These are phyloP conservation scores for Phytopythium vexans DNA, from an alignment of 352 stramenopile genomes.

Conservation along the genomic window DNA sequence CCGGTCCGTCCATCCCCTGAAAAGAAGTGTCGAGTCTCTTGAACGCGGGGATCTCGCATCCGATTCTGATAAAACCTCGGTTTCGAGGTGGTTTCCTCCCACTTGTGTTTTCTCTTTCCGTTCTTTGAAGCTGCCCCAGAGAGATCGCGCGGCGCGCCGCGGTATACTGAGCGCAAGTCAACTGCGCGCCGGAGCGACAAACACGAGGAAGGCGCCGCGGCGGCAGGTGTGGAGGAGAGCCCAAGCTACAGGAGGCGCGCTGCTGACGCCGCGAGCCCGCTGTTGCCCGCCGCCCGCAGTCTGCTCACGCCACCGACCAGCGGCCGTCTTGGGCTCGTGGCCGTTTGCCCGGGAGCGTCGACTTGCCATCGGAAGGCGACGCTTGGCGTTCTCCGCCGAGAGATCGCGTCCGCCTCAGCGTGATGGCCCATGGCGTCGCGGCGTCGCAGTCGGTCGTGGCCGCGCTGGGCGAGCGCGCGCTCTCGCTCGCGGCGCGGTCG, in stretches of 20 bases:
- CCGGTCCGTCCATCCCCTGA: background rate
- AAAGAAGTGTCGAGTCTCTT: background rate
- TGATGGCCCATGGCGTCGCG: conserved; percentile 21
- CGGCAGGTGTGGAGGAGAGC: too few relatives aligned
- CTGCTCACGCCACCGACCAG: too few relatives aligned
- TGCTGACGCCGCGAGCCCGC: too few relatives aligned
- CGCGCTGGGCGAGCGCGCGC: conserved; percentile 39
- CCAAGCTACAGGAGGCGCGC: too few relatives aligned
- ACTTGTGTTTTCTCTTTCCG: background rate
- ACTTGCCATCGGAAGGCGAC: too few relatives aligned
- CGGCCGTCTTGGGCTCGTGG: too few relatives aligned
- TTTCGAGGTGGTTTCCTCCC: background rate
- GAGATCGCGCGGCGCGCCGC: conserved; percentile 16
- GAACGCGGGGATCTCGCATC: too few relatives aligned
- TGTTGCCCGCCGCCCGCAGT: too few relatives aligned
- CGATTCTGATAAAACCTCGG: conserved; percentile 1
- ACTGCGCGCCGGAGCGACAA: conserved; percentile 1
- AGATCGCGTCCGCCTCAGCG: conserved; percentile 9
- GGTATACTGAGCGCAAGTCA: conserved; percentile 18
- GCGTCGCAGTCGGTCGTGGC: conserved; percentile 20
- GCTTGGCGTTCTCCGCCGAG: too few relatives aligned
- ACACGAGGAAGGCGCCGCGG: too few relatives aligned
- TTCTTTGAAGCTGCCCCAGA: conserved; percentile 12
- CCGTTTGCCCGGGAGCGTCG: too few relatives aligned
- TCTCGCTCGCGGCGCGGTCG: conserved; percentile 56